A percentile compares a stretch with the other conserved stretches of the same genome.
phyloP scores from a whole-genome alignment of 192 early-diverging fungal genomes.

The Linnemannia schmuckeri region DNA sequence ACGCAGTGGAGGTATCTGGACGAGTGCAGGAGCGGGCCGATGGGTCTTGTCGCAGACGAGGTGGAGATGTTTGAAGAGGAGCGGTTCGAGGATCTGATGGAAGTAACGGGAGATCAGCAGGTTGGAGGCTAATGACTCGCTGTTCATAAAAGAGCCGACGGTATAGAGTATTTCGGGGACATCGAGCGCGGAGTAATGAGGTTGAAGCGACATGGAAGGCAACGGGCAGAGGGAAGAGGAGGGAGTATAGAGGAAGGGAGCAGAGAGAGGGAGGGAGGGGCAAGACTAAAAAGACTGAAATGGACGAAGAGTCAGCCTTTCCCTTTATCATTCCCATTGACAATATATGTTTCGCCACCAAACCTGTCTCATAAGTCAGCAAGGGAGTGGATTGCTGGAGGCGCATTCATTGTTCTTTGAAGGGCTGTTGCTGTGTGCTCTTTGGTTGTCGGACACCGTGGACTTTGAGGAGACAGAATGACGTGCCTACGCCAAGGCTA shows the following conservation, averaged over 20 bases:
- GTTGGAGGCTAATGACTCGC: background rate
- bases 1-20: background rate
- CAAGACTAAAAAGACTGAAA: no score
- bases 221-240: background rate
- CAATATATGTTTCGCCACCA: background rate
- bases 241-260: background rate
- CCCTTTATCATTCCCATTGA: no score
- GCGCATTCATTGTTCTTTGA: no score
- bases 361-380: background rate
- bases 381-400: no score
- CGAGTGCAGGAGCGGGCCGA: background rate
- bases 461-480: no score
- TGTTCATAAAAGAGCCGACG: background rate
- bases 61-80: background rate
- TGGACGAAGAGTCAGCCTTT: no score
- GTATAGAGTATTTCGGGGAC: background rate
- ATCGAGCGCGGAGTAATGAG: background rate
- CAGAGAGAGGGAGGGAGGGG: no score
- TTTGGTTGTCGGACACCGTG: no score
- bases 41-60: background rate
- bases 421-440: no score
- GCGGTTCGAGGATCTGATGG: background rate
- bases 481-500: no score
- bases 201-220: background rate
- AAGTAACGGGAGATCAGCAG: background rate